Evolutionary conservation across 208 protist genomes (phyloP), one percentile per base, ranked within the genome.

Genomic region (Acanthamoeba polyphaga): DNA sequence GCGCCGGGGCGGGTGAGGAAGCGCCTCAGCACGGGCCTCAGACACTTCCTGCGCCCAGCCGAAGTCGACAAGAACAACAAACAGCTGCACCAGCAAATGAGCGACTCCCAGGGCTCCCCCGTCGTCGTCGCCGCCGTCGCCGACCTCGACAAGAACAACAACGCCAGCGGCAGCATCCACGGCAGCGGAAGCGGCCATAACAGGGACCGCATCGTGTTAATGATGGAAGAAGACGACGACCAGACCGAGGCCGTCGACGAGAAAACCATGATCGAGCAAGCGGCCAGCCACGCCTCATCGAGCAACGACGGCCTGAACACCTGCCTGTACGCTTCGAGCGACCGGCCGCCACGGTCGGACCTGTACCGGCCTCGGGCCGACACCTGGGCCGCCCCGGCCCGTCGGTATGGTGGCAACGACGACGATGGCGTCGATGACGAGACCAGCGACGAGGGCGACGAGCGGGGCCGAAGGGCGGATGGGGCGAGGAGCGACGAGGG

Each of bases 1-100:
- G 8, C 72, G 29, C 13, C 32, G 27, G 72, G 27, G 29, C 0
- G 29, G 24, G 78, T 64, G 13, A 1, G 51, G 49, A 58, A 62
- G 24, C 78, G 78, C 6, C 78, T 87, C 0, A 87, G 78, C 32
- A 62, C 78, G 9, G 78, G 78, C 4, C 78, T 87, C 7, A 7
- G 78, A 13, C 43, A 64, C 43, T 87, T 87, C 78, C 78, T 87
- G 78, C 78, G 78, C 32, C n/a, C 51, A 15, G 32, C 19, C 51
- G 78, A 62, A 13, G 32, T 62, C 78, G 46, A 62, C 76, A 84
- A 34, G 27, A 49, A 12, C 43, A 29, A 74, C 5, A 22, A 74
- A 38, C 19, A 17, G 58, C 58, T 7, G 58, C 19, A 12, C 6
- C 58, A 17, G 58, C 19, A 17, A 17, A 12, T 24, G 13, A 64